Base-by-base conservation (phyloP, 2,329 filamentous ascomycete species). In the Diaporthe sp. region DNA sequence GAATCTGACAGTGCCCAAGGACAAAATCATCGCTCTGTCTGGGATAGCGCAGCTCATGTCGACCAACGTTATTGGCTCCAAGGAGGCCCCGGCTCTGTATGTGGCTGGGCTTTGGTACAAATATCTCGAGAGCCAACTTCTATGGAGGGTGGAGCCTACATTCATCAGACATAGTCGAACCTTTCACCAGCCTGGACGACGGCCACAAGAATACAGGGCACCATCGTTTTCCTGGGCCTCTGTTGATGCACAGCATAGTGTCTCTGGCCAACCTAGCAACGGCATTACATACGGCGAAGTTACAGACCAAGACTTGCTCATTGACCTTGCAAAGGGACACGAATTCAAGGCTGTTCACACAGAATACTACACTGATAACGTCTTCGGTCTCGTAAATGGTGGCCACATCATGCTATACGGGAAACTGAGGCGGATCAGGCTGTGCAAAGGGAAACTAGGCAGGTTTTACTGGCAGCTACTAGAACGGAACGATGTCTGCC, bases 21-120 rank as follows among this genome's bases (percentile, higher is more conserved):
- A 78, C 55, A 77, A 77, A 20, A 68, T 76, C 12, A 76, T 77
- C 20, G 77, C 77, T 1, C 51, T 78, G 0, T 75, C 71, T 1
- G 76, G 73, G 0, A 74, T 77, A 8, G 77, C 71, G 0, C 57
- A 67, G 2, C 28, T 44, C 10, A 77, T 78, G 68, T 31, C 71
- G 3, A 51, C n/a, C 4, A 39, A 25, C 1, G 12, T 68, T 4
- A 5, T 72, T 10, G 63, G 70, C 28, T 60, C 60, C 7, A 49
- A 53, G 12, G 17, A 22, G 17, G n/a, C 20, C 1, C 44, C 63
- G 1, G 53, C 47, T 3, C n/a, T 6, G 1, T 78, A 77, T n/a
- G 49, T 78, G 4, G 67, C 72, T 17, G 71, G 71, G 0, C 17
- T 76, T 0, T 75, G 73, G 68, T n/a, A 47, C 4, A n/a, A 9